Conservation (phyloP, 1,139 yeast genomes). For the Hemisphaericaspora xylanilytica region DNA sequence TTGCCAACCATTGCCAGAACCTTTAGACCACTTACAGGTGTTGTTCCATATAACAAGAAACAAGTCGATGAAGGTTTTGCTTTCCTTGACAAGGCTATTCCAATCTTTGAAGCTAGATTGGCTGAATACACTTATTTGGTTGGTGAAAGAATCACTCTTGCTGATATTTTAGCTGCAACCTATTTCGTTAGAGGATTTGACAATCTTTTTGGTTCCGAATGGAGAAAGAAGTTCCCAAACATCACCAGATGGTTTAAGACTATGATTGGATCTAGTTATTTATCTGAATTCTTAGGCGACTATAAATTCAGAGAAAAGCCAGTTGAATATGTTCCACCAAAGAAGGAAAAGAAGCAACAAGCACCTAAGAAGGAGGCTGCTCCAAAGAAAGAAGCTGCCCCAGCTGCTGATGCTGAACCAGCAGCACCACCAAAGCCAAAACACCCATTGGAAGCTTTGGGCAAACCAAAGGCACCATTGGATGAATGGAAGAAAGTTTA, state of each 20-base stretch:
- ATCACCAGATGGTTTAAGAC: conserved; percentile 86
- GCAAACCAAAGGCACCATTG: conserved; percentile 66
- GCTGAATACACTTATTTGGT: conserved; percentile 80
- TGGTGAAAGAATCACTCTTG: conserved; percentile 85
- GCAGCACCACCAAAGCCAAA: conserved; percentile 51
- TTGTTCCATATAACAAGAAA: conserved; percentile 73
- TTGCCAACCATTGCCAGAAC: conserved; percentile 40
- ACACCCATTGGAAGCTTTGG: conserved; percentile 88
- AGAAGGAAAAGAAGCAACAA: conserved; percentile 64
- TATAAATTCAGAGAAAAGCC: conserved; percentile 65
- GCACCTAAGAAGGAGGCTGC: conserved; percentile 34
- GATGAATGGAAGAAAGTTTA: conserved; percentile 97
- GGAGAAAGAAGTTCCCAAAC: conserved; percentile 75
- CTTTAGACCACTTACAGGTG: conserved; percentile 37
- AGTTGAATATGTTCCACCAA: conserved; percentile 69
- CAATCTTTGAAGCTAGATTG: conserved; percentile 63
- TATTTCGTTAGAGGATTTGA: conserved; percentile 64
- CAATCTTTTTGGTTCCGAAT: conserved; percentile 66
- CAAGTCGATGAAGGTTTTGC: conserved; percentile 54
- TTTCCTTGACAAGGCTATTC: conserved; percentile 38
- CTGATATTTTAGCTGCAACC: conserved; percentile 73
- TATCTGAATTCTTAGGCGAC: conserved; percentile 42
- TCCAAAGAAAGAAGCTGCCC: conserved; percentile 36
- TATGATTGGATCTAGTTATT: conserved; percentile 54
- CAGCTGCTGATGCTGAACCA: conserved; percentile 41